phyloP scores from a whole-genome alignment of 2,329 filamentous ascomycete species.

The Chrysosporium queenslandicum region DNA sequence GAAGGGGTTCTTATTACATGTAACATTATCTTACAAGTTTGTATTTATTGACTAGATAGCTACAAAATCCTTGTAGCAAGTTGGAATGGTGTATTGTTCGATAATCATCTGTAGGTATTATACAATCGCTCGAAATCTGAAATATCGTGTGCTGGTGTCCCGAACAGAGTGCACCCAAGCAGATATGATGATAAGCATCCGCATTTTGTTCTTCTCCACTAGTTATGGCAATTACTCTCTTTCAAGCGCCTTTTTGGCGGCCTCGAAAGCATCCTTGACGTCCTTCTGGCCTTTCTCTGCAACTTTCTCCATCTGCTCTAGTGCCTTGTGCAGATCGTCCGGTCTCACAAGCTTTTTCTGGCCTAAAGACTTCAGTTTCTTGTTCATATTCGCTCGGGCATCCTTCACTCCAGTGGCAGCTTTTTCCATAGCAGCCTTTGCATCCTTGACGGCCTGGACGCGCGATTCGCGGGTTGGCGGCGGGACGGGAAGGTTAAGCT shows the following conservation, averaged over 20 bases:
- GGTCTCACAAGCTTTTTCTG: conserved; percentile 36
- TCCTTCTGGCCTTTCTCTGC: conserved; percentile 40
- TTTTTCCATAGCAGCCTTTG: conserved; percentile 37
- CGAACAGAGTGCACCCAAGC: no score
- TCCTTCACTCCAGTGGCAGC: conserved; percentile 34
- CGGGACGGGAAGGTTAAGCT: conserved; percentile 39
- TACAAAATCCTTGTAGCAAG: neutral
- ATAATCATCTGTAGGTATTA: neutral
- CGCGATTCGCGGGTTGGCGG: conserved; percentile 40
- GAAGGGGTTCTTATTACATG: neutral
- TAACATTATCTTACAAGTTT: conserved; percentile 6
- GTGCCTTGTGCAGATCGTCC: conserved; percentile 39
- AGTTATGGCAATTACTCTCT: conserved; percentile 15
- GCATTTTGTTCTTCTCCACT: no score
- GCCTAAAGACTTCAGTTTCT: conserved; percentile 37
- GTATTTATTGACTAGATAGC: conserved; percentile 1
- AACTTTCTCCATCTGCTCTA: conserved; percentile 41
- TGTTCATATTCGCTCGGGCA: conserved; percentile 37
- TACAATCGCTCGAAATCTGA: neutral
- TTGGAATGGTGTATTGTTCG: neutral
- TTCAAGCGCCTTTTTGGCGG: conserved; percentile 32
- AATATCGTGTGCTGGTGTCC: neutral
- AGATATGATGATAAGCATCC: neutral
- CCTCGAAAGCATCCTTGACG: conserved; percentile 38
- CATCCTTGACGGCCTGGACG: conserved; percentile 31